Base-by-base conservation (phyloP, 345 rosid species). In the Gynandropsis gynandra region DNA sequence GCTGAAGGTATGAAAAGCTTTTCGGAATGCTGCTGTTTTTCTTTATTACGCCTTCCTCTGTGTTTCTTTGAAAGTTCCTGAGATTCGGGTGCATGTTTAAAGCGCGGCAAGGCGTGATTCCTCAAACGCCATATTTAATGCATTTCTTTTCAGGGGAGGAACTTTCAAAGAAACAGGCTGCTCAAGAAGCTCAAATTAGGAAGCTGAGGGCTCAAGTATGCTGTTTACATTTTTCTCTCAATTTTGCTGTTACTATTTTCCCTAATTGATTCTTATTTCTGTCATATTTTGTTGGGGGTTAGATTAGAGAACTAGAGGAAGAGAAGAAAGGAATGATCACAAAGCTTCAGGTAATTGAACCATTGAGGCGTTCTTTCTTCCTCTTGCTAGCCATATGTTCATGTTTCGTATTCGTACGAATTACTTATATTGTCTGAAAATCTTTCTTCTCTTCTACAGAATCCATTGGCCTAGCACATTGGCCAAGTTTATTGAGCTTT, bases 161-260 rank as follows among this genome's bases (percentile, higher is more conserved):
- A 68, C 99, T 93, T 73, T 93, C 99, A 12, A 93, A 88, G 73
- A 93, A 85, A 69, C 99, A 88, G 68, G 97, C 97, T 62, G 76
- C 89, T 63, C 97, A 93, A 72, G 99, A 88, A 72, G 80, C 89
- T 59, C 80, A 79, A 16, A 93, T 93, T 49, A 74, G 97, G 79
- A 93, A 93, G 79, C 70, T 93, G 69, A 85, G 97, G 76, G 92
- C 95, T 70, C 97, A 88, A 95, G 99, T 93, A 67, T 54, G 44
- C 16, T 24, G 31, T 53, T 65, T 40, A 6, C 8, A 18, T 7
- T 29, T 32, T 46, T 64, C 60, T 32, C 43, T 64, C 60, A 19
- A 58, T 58, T 17, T 55, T 8, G 47, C 43, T 48, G 27, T 13
- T 37, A 39, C 21, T 43, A 16, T 33, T 50, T n/a, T 42, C 43